Evolutionary conservation across 371 early-diverging fungal genomes (phyloP), one percentile per base, ranked within the genome.

Genomic region (Mucor saturninus): DNA sequence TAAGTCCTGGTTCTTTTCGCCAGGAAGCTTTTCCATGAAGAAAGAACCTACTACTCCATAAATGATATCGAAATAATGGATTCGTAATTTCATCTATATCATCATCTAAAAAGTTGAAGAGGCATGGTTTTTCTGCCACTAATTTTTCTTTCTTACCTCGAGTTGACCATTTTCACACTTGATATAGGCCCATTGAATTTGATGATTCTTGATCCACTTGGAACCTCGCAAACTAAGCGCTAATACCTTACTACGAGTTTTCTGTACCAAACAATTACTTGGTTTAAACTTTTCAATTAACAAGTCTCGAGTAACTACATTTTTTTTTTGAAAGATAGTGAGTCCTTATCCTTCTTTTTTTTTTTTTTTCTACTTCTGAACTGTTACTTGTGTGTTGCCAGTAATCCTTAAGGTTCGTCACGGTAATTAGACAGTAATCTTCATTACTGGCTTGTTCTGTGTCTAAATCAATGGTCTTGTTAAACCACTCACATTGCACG

Each of bases 401-500:
- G 14, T 50, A 50, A 21, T 50, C 10, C 9, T 7, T 2, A 29
- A 50, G 30, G 31, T 50, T 30, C 3, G 50, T 50, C 10, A 50
- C 31, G 4, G 50, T 50, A 3, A 50, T 28, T 14, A 13, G 30
- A 50, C 50, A 50, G 31, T 30, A 50, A 3, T 9, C 9, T 28
- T 29, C 29, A 21, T 21, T 46, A 5, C 21, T 26, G 3, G 14
- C 30, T 3, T 26, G 5, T 3, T 30, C 50, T 13, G 7, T 10
- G 14, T 28, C 50, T 3, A 50, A 9, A 11, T 50, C 30, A 50
- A 50, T 15, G 13, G 28, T 28, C 31, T 50, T 13, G 10, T 28
- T 50, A 10, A 50, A 50, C 31, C 28, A 50, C 31, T 50, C 30
- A 50, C 50, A 30, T 50, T 50, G 50, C 4, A 50, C 50, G 9